These are phyloP conservation scores for Takashimella koratensis DNA, from an alignment of 1,284 basidiomycete genomes.

Conservation along the genomic window DNA sequence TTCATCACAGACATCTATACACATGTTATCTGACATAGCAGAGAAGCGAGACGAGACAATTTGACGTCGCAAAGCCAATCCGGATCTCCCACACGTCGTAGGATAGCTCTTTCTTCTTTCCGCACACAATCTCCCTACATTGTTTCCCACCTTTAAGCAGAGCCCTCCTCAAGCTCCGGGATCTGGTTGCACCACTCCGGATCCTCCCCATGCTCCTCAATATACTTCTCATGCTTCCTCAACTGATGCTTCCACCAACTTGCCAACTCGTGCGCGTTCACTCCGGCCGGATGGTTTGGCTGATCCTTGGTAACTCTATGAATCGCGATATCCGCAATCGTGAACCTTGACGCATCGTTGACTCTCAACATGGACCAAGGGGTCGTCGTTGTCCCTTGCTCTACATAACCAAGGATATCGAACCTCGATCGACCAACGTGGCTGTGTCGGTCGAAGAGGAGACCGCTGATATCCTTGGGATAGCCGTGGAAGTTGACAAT, in stretches of 20 bases:
- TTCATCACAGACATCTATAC: no score
- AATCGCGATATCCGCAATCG: slow-evolving; percentile 49
- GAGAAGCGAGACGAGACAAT: no score
- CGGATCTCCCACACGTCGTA: no score
- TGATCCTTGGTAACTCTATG: slow-evolving; percentile 35
- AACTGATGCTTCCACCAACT: slow-evolving; percentile 48
- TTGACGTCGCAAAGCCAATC: no score
- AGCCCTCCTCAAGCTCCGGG: slow-evolving; percentile 22
- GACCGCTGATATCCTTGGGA: slow-evolving; percentile 42
- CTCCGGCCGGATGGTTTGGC: slow-evolving; percentile 39
- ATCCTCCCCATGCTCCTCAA: slow-evolving; percentile 45
- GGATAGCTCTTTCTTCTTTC: no score
- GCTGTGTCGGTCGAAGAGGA: slow-evolving; percentile 45
- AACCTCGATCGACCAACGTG: slow-evolving; percentile 47
- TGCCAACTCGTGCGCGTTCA: slow-evolving; percentile 43
- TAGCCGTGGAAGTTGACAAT: slow-evolving; percentile 79
- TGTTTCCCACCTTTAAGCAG: neutral
- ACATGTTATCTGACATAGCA: no score
- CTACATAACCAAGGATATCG: slow-evolving; percentile 50
- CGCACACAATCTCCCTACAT: no score
- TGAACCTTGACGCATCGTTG: slow-evolving; percentile 52
- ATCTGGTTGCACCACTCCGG: slow-evolving; percentile 43
- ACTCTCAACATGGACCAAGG: slow-evolving; percentile 53
- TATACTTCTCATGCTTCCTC: slow-evolving; percentile 46
- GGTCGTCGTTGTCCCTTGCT: slow-evolving; percentile 53